Percentiles rank a stretch among this genome's conserved stretches.
Conservation (phyloP, 805 yeast genomes). For the Saccharomycopsis capsularis region DNA sequence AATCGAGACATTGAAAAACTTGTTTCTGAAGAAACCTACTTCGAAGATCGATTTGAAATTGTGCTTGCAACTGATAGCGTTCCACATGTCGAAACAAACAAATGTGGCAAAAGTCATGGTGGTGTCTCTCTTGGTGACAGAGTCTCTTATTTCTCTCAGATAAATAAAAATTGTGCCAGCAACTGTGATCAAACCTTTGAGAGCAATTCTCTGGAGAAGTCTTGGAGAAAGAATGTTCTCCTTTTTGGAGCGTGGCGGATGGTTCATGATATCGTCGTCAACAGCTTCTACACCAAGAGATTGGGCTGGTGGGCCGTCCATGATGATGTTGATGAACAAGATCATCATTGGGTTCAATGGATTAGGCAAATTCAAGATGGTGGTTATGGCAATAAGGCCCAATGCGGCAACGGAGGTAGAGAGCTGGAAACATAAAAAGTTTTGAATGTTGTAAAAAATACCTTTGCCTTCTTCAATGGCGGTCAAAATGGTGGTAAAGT, state of each 20-base stretch:
- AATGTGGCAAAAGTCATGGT: constrained; percentile 99
- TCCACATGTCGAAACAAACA: constrained; percentile 93
- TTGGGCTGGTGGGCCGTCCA: constrained; percentile 99
- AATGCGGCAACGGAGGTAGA: constrained; percentile 95
- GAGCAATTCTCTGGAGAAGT: constrained; percentile 63
- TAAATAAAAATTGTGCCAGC: constrained; percentile 85
- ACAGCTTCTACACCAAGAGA: constrained; percentile 96
- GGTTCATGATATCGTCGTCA: constrained; percentile 89
- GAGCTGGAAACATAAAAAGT: constrained; percentile 88
- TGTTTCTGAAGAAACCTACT: constrained; percentile 68
- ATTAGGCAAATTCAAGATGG: constrained; percentile 81
- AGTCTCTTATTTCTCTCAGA: constrained; percentile 72
- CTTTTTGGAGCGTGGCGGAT: constrained; percentile 88
- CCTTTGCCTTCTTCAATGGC: constrained; percentile 99
- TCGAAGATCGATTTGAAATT: constrained; percentile 75
- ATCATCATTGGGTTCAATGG: constrained; percentile 98
- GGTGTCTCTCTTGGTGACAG: constrained; percentile 88
- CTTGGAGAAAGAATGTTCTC: constrained; percentile 82
- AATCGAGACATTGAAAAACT: constrained; percentile 91
- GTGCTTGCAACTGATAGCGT: constrained; percentile 91
- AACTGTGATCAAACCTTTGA: constrained; percentile 48
- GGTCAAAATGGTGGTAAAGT: constrained; percentile 83
- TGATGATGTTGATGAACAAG: constrained; percentile 90
- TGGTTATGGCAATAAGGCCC: constrained; percentile 79
- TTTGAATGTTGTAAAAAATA: constrained; percentile 90